Conservation (phyloP, 495 filamentous ascomycete species). For the Aspergillus asperescens region DNA sequence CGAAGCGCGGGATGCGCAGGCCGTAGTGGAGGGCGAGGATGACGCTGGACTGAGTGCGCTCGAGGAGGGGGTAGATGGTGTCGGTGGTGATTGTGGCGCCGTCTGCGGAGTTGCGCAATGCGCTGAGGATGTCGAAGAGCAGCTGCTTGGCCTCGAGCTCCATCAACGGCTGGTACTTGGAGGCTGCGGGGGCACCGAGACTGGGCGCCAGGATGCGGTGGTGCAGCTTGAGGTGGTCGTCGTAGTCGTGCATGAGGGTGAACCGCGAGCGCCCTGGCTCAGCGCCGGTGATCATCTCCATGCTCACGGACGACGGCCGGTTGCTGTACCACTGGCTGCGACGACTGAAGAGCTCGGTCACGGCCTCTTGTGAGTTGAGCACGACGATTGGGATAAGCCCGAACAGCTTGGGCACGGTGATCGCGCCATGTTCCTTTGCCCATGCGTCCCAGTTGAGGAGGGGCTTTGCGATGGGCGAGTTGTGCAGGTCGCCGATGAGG, state of each 20-base stretch:
- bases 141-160: conserved; percentile 29
- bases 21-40: conserved; percentile 33
- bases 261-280: conserved; percentile 23
- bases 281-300: conserved; percentile 30
- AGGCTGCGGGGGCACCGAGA: conserved; percentile 17
- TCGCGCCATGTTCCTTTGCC: conserved; percentile 22
- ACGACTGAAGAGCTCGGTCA: conserved; percentile 29
- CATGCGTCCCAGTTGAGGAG: conserved; percentile 27
- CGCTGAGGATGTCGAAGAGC: conserved; percentile 19
- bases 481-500: conserved; percentile 28
- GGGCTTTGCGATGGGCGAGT: conserved; percentile 23
- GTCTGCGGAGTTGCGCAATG: neutral
- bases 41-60: conserved; percentile 29
- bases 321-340: conserved; percentile 35
- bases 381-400: conserved; percentile 29
- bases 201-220: conserved; percentile 28
- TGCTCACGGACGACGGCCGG: conserved; percentile 27
- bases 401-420: conserved; percentile 24
- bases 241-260: conserved; percentile 31
- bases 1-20: conserved; percentile 24
- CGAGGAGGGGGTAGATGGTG: conserved; percentile 21
- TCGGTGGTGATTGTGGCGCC: conserved; percentile 15
- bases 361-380: conserved; percentile 25
- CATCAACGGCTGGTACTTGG: conserved; percentile 24
- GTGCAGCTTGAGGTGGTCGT: conserved; percentile 27